A percentile compares a stretch with the other conserved stretches of the same genome.
Evolutionary conservation across 2,329 filamentous ascomycete species (phyloP).

Genomic region (Microcyclospora pomicola): DNA sequence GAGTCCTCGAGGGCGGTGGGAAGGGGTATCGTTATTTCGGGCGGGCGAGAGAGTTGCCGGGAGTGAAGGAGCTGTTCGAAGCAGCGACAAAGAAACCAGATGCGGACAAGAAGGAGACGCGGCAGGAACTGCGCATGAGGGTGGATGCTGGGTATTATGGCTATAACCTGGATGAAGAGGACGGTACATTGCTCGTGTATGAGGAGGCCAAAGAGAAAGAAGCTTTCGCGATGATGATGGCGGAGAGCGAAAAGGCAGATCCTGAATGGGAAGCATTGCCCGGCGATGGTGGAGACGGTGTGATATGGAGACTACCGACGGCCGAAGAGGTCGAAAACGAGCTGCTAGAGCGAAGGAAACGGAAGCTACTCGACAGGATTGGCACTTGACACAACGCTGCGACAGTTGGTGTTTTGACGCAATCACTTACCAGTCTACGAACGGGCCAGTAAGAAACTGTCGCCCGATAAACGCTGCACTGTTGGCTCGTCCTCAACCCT

Average conservation of each 20-base stretch:
- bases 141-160: constrained; percentile 95
- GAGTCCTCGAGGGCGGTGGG: constrained; percentile 49
- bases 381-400: too few species aligned
- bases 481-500: too few species aligned
- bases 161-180: constrained; percentile 85
- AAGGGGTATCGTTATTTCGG: constrained; percentile 95
- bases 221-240: constrained; percentile 55
- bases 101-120: constrained; percentile 47
- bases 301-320: constrained; percentile 70
- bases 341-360: constrained; percentile 70
- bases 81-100: constrained; percentile 48
- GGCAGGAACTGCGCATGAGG: constrained; percentile 55
- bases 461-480: too few species aligned
- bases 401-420: too few species aligned
- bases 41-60: constrained; percentile 73
- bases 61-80: constrained; percentile 93
- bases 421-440: too few species aligned
- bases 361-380: constrained; percentile 60
- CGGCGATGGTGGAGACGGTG: constrained; percentile 72
- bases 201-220: constrained; percentile 75
- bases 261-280: constrained; percentile 67
- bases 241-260: constrained; percentile 31
- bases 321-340: constrained; percentile 90
- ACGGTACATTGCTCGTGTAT: constrained; percentile 64
- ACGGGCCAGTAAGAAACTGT: too few species aligned